These are phyloP conservation scores for Talaromyces sp. DNA, from an alignment of 2,329 filamentous ascomycete species.

Conservation along the genomic window DNA sequence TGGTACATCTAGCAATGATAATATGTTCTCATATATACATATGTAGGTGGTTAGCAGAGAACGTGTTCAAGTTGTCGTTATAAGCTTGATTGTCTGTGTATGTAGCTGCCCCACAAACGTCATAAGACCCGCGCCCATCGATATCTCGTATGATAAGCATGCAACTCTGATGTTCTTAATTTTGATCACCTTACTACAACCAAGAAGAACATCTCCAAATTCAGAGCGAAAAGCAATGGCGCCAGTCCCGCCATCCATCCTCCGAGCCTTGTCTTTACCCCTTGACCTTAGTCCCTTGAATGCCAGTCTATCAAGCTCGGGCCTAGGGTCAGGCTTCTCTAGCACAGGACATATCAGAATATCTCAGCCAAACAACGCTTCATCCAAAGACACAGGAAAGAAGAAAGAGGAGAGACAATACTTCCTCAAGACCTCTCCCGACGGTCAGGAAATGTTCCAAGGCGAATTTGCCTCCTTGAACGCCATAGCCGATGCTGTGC, in stretches of 20 bases:
- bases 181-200: neutral
- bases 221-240: conserved; percentile 24
- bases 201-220: neutral
- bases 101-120: conserved; percentile 20
- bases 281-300: conserved; percentile 28
- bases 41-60: too few species aligned
- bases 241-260: conserved; percentile 32
- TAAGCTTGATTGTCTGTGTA: neutral
- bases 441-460: conserved; percentile 41
- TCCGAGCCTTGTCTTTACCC: conserved; percentile 37
- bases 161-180: neutral
- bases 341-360: conserved; percentile 41
- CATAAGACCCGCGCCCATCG: conserved; percentile 20
- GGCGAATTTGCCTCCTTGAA: conserved; percentile 83
- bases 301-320: conserved; percentile 35
- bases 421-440: conserved; percentile 41
- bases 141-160: neutral
- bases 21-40: too few species aligned
- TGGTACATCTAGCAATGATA: conserved; percentile 1
- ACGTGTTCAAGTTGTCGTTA: neutral
- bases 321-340: conserved; percentile 44
- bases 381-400: conserved; percentile 17
- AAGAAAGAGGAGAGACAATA: conserved; percentile 32
- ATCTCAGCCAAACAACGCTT: conserved; percentile 21
- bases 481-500: conserved; percentile 68